Base-by-base conservation (phyloP, 129 eudicot species). In the Lactuca sativa region DNA sequence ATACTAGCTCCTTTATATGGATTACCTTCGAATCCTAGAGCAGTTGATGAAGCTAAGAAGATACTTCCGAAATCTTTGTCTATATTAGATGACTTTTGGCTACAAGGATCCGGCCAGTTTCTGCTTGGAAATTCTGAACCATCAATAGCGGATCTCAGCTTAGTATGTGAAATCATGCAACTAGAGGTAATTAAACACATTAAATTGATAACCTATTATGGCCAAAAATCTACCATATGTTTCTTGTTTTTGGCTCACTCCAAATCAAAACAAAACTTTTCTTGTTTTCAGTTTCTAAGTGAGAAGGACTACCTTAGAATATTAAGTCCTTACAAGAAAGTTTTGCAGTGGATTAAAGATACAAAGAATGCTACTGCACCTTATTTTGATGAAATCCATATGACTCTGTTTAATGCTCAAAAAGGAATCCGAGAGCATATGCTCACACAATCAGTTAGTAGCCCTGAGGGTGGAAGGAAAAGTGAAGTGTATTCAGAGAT, bases 131-230 rank as follows among this genome's bases (percentile, higher is more conserved):
- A 69, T 63, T 17, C 69, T 7, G 74, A 80, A 75, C 97, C 96
- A 55, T 85, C 97, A 31, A 91, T 91, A 56, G 90, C 97, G 52
- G 96, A 91, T 82, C 88, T 91, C 67, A 67, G 87, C 69, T 82
- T 91, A 78, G 88, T 74, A 16, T 91, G 90, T 84, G 97, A 88
- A 78, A 58, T 90, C 49, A 80, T 90, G 90, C 96, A 90, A 71
- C 82, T 90, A 37, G 84, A 86, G 96, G 96, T 86, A 66, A 21
- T 21, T 21, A 21, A 64, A 9, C 10, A 64, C 25, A 1, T 38
- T 9, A 62, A 37, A 8, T 61, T 61, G 34, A 14, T 61, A 61
- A 7, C 30, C 4, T 16, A 11, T 8, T 56, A 12, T 56, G 13
- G 16, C 9, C 34, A 25, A 25, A 25, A 21, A 8, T 56, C 25